Evolutionary conservation across 345 rosid species (phyloP), one percentile per base, ranked within the genome.

Genomic region (Hibiscus syriacus): DNA sequence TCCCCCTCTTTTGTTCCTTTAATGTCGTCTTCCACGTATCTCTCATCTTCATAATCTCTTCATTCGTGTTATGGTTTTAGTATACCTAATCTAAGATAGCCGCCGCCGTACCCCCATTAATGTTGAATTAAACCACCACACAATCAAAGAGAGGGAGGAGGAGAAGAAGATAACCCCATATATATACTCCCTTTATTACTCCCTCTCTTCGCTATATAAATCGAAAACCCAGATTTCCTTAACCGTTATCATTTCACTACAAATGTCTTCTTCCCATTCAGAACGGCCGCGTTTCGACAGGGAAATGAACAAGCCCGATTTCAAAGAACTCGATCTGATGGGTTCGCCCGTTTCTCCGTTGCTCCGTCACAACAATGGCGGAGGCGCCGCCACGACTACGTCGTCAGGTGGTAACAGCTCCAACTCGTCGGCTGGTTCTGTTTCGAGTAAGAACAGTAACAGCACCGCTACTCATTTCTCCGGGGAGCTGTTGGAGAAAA

Each of bases 341-440:
- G 92, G 83, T 53, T 93, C 98, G 4, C 98, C 98, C 0, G 92
- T 89, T 74, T 92, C 96, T 6, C 92, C 97, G 3, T 73, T 90
- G 66, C 70, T 79, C 39, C 39, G 39, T 36, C 39, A 36, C 39
- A 36, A 36, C 39, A 36, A 36, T 9, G 39, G 39, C 11, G 11
- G n/a, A n/a, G n/a, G n/a, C n/a, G n/a, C n/a, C n/a, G n/a, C n/a
- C n/a, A n/a, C n/a, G n/a, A n/a, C n/a, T n/a, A n/a, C n/a, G n/a
- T n/a, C n/a, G 9, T 71, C 23, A 17, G 58, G 82, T 4, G 74
- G 70, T 41, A 77, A 79, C 60, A 77, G 84, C 60, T 85, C 94
- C 4, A 77, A 86, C 65, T 84, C 92, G 8, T 84, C 89, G 0
- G 38, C 54, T 34, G 87, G 90, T 65, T 88, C 94, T 5, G 79